Evolutionary conservation across 2,329 filamentous ascomycete species (phyloP).

Genomic region (Venturia oleaginea): DNA sequence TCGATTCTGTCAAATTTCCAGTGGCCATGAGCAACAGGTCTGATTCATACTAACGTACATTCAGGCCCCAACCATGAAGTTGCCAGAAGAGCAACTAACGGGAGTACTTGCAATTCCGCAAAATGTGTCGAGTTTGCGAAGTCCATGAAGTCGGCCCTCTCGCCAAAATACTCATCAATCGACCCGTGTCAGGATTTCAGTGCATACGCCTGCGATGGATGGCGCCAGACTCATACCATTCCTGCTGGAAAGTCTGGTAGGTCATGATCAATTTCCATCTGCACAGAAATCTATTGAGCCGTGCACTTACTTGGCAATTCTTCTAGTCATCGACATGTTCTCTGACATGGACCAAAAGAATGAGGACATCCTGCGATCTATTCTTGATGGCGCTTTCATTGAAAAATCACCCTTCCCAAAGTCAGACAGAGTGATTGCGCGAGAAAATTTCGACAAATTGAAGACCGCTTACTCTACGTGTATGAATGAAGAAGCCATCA

Average conservation of each 20-base stretch:
- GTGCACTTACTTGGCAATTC: neutral
- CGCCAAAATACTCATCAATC: conserved; percentile 51
- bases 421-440: conserved; percentile 28
- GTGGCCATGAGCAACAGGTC: neutral
- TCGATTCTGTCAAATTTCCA: neutral
- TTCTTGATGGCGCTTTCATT: conserved; percentile 8
- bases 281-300: neutral
- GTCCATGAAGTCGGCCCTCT: conserved; percentile 52
- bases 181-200: conserved; percentile 65
- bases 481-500: conserved; percentile 51
- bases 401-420: neutral
- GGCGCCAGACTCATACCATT: conserved; percentile 1
- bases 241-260: neutral
- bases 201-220: conserved; percentile 48
- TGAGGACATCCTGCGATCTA: conserved; percentile 2
- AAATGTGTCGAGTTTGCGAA: neutral
- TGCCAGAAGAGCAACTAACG: neutral
- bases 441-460: conserved; percentile 58
- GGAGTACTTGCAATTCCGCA: neutral
- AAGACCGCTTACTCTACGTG: conserved; percentile 57
- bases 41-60: neutral
- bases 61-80: neutral
- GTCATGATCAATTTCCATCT: neutral
- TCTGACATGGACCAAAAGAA: neutral
- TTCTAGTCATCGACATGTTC: conserved; percentile 4